phyloP scores from a whole-genome alignment of 345 rosid genomes.

The Iberis pinnata region DNA sequence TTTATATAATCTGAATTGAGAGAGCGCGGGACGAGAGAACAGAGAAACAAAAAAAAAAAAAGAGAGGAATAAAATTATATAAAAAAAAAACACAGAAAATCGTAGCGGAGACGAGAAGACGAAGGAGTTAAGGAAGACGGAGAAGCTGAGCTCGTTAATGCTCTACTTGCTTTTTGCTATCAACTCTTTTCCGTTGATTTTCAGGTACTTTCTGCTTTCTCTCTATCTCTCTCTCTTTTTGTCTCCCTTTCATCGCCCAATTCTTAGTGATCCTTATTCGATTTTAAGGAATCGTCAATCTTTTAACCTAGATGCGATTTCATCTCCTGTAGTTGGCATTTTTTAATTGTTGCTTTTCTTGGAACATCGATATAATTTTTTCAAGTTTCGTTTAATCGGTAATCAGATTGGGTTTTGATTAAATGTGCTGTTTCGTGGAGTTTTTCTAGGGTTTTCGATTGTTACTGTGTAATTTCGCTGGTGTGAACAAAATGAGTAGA shows the following conservation, averaged over 20 bases:
- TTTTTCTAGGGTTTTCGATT: constrained; percentile 28
- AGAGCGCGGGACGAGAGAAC: constrained; percentile 34
- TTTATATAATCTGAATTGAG: constrained; percentile 25
- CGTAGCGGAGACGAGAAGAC: constrained; percentile 16
- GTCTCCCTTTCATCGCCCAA: background rate
- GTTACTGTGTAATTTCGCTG: constrained; percentile 9
- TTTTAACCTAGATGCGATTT: constrained; percentile 24
- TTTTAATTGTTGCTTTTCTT: background rate
- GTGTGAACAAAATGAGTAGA: constrained; percentile 51
- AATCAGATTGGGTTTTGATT: constrained; percentile 13
- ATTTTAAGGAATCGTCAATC: constrained; percentile 20
- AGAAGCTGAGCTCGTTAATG: constrained; percentile 13
- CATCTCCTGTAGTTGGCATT: constrained; percentile 13
- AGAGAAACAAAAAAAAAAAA: background rate
- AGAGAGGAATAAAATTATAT: background rate
- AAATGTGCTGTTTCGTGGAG: background rate
- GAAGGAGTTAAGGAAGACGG: constrained; percentile 25
- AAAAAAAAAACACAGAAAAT: background rate
- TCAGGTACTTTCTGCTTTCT: constrained; percentile 17
- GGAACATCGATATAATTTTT: no score
- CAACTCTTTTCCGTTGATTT: constrained; percentile 3
- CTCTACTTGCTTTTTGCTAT: constrained; percentile 14
- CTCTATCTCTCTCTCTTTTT: background rate
- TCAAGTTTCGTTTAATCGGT: background rate
- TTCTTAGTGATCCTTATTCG: constrained; percentile 9